Conservation (phyloP, 805 yeast species). For the Starmera quercuum region DNA sequence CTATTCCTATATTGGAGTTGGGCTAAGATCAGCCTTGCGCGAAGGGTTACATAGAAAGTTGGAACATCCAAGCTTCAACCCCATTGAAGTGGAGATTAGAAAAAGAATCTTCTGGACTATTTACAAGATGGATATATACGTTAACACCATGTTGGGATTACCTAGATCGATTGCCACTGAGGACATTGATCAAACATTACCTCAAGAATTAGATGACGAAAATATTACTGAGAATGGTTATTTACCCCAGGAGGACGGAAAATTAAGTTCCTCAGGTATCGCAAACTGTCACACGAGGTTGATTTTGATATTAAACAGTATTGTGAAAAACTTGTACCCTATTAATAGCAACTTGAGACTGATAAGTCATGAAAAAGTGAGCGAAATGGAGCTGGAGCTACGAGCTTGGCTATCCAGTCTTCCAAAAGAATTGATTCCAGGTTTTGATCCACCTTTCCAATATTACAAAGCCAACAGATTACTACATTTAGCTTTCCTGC, state of each 20-base stretch:
- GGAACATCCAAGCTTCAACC: slow-evolving; percentile 32
- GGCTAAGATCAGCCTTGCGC: slow-evolving; percentile 74
- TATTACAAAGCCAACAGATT: slow-evolving; percentile 71
- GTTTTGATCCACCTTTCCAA: slow-evolving; percentile 52
- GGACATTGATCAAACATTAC: slow-evolving; percentile 83
- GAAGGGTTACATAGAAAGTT: slow-evolving; percentile 75
- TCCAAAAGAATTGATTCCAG: slow-evolving; percentile 67
- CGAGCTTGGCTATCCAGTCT: slow-evolving; percentile 64
- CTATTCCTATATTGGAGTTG: slow-evolving; percentile 86
- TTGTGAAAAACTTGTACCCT: slow-evolving; percentile 66
- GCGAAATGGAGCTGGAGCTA: slow-evolving; percentile 59
- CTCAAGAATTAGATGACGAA: slow-evolving; percentile 80
- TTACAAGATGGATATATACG: slow-evolving; percentile 84
- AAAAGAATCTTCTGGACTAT: slow-evolving; percentile 85
- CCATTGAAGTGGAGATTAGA: slow-evolving; percentile 77
- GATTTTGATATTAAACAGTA: slow-evolving; percentile 59
- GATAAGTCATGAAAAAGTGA: slow-evolving; percentile 33
- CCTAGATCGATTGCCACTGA: slow-evolving; percentile 72
- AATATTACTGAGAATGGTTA: slow-evolving; percentile 66
- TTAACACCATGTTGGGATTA: slow-evolving; percentile 80
- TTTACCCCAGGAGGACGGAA: slow-evolving; percentile 37
- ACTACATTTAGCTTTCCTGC: slow-evolving; percentile 62
- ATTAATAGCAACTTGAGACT: slow-evolving; percentile 32
- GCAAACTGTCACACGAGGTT: slow-evolving; percentile 81
- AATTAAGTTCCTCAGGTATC: slow-evolving; percentile 65